Base-by-base conservation (phyloP, 2,329 filamentous ascomycete genomes). In the Hypoxylon sp. region DNA sequence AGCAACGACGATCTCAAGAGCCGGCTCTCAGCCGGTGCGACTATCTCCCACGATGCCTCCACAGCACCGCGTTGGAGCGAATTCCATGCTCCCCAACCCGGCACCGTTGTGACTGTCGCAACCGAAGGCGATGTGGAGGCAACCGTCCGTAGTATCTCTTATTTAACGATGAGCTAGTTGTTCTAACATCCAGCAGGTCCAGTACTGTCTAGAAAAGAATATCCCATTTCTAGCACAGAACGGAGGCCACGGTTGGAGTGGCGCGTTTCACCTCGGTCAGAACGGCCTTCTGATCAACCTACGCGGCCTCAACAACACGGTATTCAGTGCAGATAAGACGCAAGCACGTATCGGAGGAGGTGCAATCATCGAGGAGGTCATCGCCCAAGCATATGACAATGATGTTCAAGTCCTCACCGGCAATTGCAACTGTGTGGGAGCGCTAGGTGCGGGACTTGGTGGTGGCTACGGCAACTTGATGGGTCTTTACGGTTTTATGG, bases 341-440 rank as follows among this genome's bases (percentile, higher is more conserved):
- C 47, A 73, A n/a, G 74, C 70, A 3, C 71, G 67, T 8, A 70
- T 75, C 35, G 72, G 73, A 46, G 65, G 72, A n/a, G 74, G 74
- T 8, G 68, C 71, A 13, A 62, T 57, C 15, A 73, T 72, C 58
- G 55, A 65, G 32, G 73, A 75, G 6, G 51, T 75, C 11, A 66
- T 74, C 60, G 24, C 67, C 6, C 69, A 65, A 13, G 74, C 73
- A n/a, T 75, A 69, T 51, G 39, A 62, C 2, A 71, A 67, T 37
- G 68, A 73, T 10, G 74, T 65, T 5, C 68, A 70, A 2, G 67
- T 73, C 11, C 60, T 66, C 6, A 75, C 69, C 6, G 72, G 74
- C 21, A 76, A 73, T 39, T 77, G 75, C 55, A 75, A 76, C 53
- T 76, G 74, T 31, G 75, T 77, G 6, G 74, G 70, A 48, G 35